A percentile compares a stretch with the other conserved stretches of the same genome.
Conservation (phyloP, 257 asterid species). For the Penstemon eatonii region DNA sequence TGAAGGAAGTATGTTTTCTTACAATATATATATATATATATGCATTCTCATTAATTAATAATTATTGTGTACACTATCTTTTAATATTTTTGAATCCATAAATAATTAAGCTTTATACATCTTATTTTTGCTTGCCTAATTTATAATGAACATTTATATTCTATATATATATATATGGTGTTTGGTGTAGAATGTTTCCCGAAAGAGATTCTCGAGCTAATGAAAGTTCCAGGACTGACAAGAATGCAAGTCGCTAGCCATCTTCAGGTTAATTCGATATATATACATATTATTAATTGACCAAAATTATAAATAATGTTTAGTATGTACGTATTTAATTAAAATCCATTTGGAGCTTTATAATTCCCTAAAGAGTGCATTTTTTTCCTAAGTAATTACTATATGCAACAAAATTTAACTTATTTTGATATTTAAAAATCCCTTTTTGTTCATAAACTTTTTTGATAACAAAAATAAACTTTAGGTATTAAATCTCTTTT, state of each 20-base stretch:
- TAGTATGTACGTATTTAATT: too few species aligned
- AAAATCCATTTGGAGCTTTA: too few species aligned
- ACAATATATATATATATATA: neutral
- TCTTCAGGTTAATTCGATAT: slow-evolving; percentile 32
- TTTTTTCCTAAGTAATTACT: too few species aligned
- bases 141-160: neutral
- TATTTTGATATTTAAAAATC: too few species aligned
- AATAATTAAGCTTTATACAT: neutral
- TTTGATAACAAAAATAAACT: too few species aligned
- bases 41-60: neutral
- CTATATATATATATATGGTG: slow-evolving; percentile 1
- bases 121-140: neutral
- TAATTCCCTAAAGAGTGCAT: too few species aligned
- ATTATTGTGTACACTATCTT: neutral
- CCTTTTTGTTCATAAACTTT: too few species aligned
- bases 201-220: slow-evolving; percentile 31
- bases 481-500: neutral
- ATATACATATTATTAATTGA: neutral
- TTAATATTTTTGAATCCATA: neutral
- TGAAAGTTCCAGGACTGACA: slow-evolving; percentile 41
- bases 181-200: slow-evolving; percentile 37
- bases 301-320: too few species aligned
- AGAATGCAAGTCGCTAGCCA: slow-evolving; percentile 47
- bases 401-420: too few species aligned
- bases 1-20: slow-evolving; percentile 35